Base-by-base conservation (phyloP, 2,329 filamentous ascomycete species). In the Cladophialophora yegresii region DNA sequence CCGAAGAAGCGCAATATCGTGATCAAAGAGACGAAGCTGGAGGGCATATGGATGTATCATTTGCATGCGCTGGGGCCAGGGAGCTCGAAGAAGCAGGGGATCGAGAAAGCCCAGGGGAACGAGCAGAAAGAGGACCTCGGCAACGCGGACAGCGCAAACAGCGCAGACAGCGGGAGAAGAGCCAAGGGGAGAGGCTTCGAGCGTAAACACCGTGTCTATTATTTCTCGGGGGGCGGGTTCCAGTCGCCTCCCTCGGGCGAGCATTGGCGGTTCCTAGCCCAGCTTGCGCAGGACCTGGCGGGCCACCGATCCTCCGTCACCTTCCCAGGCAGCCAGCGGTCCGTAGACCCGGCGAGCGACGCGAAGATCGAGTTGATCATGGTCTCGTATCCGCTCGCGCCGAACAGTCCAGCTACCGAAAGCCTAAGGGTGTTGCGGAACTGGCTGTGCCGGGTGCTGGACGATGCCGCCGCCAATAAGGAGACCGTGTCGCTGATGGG, bases 161-260 rank as follows among this genome's bases (percentile, higher is more conserved):
- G 22, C 16, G 10, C 9, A 1, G 28, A 23, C n/a, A n/a, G 36
- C 36, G 36, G 45, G n/a, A 36, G 23, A 51, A 36, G 23, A 51
- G 7, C 45, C 26, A 50, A 51, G 50, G 33, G 51, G 43, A 57
- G 33, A 22, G 60, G 32, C 33, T 36, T 49, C 61, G 20, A 68
- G 65, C 28, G 20, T 56, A 62, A 12, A 61, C 63, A 72, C 68
- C 72, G 76, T 4, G 74, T 87, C 26, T 81, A 83, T 65, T 87
- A 86, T 64, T 85, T 85, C 66, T 77, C 78, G 0, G 85, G 84
- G 1, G 84, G 84, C 6, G 83, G 82, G 3, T 87, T 84, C 81
- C 82, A 83, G 64, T 76, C 76, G 67, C 81, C 81, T 0, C 80
- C 85, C 0, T 78, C 77, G 2, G 68, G 73, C 0, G 77, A 83